These are phyloP conservation scores for Rhynchospora tenuis DNA, from an alignment of 176 grass and related monocot genomes.

Conservation along the genomic window DNA sequence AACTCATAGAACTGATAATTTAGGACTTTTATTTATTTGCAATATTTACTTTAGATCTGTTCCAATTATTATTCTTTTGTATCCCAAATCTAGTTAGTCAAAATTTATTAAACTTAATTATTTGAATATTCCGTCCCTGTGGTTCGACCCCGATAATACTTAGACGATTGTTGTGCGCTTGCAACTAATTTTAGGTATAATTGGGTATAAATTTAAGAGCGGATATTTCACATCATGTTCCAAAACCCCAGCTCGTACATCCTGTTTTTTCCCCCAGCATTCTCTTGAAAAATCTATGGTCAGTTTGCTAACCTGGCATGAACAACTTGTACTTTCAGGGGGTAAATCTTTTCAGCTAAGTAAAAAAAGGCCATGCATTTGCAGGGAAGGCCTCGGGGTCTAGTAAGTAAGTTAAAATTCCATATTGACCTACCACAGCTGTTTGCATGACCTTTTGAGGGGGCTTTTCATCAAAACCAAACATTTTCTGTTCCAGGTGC, in stretches of 20 bases:
- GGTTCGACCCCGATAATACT: no score
- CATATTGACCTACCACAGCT: constrained; percentile 82
- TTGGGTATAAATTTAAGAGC: no score
- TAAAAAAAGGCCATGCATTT: constrained; percentile 89
- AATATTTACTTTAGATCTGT: no score
- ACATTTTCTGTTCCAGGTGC: constrained; percentile 80
- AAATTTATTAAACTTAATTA: no score
- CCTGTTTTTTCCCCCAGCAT: constrained; percentile 85
- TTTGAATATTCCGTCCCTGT: no score
- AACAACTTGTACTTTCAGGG: constrained; percentile 78
- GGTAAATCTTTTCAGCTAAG: constrained; percentile 87
- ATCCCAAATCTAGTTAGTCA: no score
- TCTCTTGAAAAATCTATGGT: constrained; percentile 93
- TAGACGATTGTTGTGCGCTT: no score
- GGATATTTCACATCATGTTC: no score
- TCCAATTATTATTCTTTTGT: no score
- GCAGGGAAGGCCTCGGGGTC: constrained; percentile 87
- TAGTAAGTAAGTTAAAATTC: constrained; percentile 81
- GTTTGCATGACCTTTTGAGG: constrained; percentile 98
- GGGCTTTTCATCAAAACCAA: constrained; percentile 50
- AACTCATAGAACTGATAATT: no score
- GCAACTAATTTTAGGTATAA: no score
- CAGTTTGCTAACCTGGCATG: constrained; percentile 85
- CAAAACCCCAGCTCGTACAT: constrained; percentile 81
- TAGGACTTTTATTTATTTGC: no score